Evolutionary conservation across 306 rosid species (phyloP).

Genomic region (Trifolium dubium): DNA sequence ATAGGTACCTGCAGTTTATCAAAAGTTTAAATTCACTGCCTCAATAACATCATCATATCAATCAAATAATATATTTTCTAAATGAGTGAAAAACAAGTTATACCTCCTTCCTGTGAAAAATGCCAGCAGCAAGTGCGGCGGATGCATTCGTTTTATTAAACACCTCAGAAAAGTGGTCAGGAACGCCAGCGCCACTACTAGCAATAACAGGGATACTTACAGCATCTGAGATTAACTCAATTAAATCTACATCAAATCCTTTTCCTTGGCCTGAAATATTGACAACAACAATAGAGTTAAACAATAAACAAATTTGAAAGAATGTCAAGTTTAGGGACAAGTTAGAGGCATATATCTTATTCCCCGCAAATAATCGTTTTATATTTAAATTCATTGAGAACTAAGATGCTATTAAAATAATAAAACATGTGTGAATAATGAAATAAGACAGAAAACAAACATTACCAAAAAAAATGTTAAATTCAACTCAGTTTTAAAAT

Average conservation of each 20-base stretch:
- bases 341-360: constrained; percentile 5
- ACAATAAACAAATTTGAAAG: constrained; percentile 20
- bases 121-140: constrained; percentile 99
- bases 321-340: neutral
- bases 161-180: constrained; percentile 85
- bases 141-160: constrained; percentile 80
- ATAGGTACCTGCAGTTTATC: neutral
- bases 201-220: constrained; percentile 95
- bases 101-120: constrained; percentile 98
- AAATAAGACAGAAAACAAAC: neutral
- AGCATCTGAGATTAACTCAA: constrained; percentile 78
- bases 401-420: neutral
- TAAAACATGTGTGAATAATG: constrained; percentile 7
- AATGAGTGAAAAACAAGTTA: neutral
- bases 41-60: neutral
- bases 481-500: too few relatives aligned
- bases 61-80: too few relatives aligned
- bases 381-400: neutral
- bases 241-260: constrained; percentile 81
- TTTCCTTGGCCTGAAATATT: constrained; percentile 87
- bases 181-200: constrained; percentile 92
- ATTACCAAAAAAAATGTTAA: neutral
- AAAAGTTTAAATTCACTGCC: neutral
- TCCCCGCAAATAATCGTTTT: neutral
- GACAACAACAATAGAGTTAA: constrained; percentile 11